Evolutionary conservation across 2,329 filamentous ascomycete species (phyloP).

Genomic region (Akanthomyces uredinophilus): DNA sequence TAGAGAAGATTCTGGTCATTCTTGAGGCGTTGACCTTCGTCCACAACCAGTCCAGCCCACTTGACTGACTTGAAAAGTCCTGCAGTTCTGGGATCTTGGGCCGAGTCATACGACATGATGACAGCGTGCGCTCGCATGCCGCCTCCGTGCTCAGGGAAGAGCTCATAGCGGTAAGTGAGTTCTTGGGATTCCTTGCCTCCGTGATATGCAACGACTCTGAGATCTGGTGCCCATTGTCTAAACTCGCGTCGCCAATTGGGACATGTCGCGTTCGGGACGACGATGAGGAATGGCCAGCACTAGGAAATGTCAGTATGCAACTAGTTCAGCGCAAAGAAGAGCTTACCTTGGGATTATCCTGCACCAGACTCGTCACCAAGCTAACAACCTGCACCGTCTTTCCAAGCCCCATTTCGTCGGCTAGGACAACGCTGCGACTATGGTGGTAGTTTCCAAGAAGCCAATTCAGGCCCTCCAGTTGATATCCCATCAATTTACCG

Average conservation of each 20-base stretch:
- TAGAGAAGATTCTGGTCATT: conserved; percentile 87
- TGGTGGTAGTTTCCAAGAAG: conserved; percentile 84
- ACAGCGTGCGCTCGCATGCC: conserved; percentile 85
- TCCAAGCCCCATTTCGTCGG: conserved; percentile 96
- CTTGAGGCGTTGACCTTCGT: conserved; percentile 93
- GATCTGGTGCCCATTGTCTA: conserved; percentile 81
- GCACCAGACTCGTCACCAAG: conserved; percentile 68
- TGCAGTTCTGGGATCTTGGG: conserved; percentile 65
- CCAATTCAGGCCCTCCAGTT: conserved; percentile 92
- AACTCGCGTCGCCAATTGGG: conserved; percentile 98
- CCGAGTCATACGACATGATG: conserved; percentile 90
- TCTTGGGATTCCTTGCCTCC: conserved; percentile 70
- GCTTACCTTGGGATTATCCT: conserved; percentile 51
- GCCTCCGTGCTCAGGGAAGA: conserved; percentile 63
- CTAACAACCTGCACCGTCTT: conserved; percentile 94
- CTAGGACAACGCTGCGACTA: conserved; percentile 80
- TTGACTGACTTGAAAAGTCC: conserved; percentile 63
- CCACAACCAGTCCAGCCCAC: conserved; percentile 86
- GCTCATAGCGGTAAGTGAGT: conserved; percentile 74
- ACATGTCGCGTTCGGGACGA: conserved; percentile 91
- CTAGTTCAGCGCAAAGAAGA: not conserved
- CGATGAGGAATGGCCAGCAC: conserved; percentile 88
- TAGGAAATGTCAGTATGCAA: conserved; percentile 15
- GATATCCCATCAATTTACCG: conserved; percentile 87
- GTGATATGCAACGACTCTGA: conserved; percentile 90